These are phyloP conservation scores for Hyparrhenia diplandra DNA, from an alignment of 176 grass and related monocot species.

Conservation along the genomic window DNA sequence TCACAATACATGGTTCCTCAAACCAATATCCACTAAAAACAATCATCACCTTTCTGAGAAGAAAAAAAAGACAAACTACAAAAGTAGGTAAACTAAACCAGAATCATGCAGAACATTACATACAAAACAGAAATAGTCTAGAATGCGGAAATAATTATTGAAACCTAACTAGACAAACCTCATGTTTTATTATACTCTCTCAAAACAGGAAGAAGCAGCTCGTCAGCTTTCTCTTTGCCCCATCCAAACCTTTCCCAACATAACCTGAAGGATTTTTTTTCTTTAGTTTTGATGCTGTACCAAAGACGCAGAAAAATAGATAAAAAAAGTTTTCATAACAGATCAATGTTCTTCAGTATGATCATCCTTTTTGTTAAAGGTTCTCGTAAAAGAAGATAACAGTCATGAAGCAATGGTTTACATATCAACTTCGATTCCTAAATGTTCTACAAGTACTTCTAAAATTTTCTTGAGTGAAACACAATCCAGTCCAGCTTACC, in stretches of 20 bases:
- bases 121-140: conserved; percentile 20
- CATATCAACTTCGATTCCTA: not conserved
- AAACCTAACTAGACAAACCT: conserved; percentile 43
- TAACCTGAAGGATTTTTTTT: conserved; percentile 47
- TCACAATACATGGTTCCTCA: not conserved
- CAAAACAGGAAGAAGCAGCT: conserved; percentile 88
- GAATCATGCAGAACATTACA: conserved; percentile 1
- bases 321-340: not conserved
- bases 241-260: conserved; percentile 97
- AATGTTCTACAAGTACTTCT: not conserved
- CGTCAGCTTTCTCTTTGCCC: conserved; percentile 91
- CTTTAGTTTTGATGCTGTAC: conserved; percentile 13
- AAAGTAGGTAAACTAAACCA: conserved; percentile 3
- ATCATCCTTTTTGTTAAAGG: not conserved
- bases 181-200: conserved; percentile 91
- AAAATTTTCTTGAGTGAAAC: not conserved
- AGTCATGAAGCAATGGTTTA: not conserved
- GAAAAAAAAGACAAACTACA: not conserved
- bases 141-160: conserved; percentile 15
- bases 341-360: not conserved
- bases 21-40: not conserved
- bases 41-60: not conserved
- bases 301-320: conserved; percentile 14
- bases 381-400: not conserved
- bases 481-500: not conserved